A percentile compares a stretch with the other conserved stretches of the same genome.
These are phyloP conservation scores for Amoebophrya sp. DNA, from an alignment of 169 alveolate genomes.

Conservation along the genomic window DNA sequence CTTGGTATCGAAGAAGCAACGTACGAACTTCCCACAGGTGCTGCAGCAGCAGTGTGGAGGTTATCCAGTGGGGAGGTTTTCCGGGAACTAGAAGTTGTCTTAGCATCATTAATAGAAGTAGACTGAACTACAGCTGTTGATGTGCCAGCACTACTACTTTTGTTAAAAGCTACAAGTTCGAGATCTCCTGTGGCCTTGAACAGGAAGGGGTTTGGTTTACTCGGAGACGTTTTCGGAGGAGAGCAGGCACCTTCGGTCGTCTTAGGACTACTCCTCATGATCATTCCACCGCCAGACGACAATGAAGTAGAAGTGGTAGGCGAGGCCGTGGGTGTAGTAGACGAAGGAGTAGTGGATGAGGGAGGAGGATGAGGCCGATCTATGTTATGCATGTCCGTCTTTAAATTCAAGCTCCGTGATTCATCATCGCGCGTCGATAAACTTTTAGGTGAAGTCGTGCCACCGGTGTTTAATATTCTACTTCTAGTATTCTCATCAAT, in stretches of 20 bases:
- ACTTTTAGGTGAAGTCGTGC: neutral
- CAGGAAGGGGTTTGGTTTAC: neutral
- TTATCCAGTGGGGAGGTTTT: neutral
- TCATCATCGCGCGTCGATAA: neutral
- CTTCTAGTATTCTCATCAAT: neutral
- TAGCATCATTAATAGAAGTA: too few relatives aligned
- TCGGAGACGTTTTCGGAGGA: too few relatives aligned
- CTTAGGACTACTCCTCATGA: neutral
- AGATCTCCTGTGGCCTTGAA: neutral
- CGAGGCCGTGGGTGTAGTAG: neutral
- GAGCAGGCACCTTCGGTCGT: neutral
- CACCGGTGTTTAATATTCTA: neutral
- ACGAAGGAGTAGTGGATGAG: neutral
- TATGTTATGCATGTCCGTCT: neutral
- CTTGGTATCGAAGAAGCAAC: neutral
- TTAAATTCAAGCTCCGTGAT: neutral
- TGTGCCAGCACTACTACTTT: neutral
- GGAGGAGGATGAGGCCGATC: neutral
- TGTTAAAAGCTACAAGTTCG: neutral
- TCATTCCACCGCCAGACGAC: neutral
- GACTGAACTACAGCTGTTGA: too few relatives aligned
- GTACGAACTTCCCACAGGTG: neutral
- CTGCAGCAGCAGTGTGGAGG: neutral
- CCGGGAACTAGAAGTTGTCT: too few relatives aligned
- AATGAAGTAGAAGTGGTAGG: neutral